These are phyloP conservation scores for Ceratobasidium sp. DNA, from an alignment of 1,284 basidiomycete species.

Conservation along the genomic window DNA sequence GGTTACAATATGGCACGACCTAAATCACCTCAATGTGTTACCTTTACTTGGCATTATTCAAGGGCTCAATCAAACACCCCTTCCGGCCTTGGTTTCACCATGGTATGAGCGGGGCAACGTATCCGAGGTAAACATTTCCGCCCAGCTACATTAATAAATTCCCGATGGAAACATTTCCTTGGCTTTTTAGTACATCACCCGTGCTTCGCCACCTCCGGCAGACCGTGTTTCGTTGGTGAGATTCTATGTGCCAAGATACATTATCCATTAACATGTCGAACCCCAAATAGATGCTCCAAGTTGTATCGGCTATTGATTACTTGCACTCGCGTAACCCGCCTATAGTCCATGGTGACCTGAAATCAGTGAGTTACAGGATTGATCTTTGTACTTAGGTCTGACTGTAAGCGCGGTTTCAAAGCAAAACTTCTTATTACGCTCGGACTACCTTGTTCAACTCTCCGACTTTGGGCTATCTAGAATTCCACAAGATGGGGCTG, in stretches of 20 bases:
- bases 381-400: background rate
- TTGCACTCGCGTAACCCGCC: slow-evolving; percentile 14
- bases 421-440: slow-evolving; percentile 30
- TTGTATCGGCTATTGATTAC: slow-evolving; percentile 16
- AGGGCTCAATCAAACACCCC: background rate
- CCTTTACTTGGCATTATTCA: slow-evolving; percentile 13
- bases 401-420: background rate
- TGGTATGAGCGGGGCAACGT: slow-evolving; percentile 32
- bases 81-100: slow-evolving; percentile 29
- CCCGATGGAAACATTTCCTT: no score
- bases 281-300: slow-evolving; percentile 21
- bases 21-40: slow-evolving; percentile 26
- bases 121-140: background rate
- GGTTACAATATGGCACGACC: slow-evolving; percentile 14
- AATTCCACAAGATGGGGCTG: slow-evolving; percentile 6
- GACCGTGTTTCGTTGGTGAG: slow-evolving; percentile 33
- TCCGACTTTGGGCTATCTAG: slow-evolving; percentile 31
- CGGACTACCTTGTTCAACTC: slow-evolving; percentile 17
- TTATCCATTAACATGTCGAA: background rate
- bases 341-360: slow-evolving; percentile 37
- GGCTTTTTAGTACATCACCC: background rate
- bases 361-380: slow-evolving; percentile 17
- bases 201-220: background rate
- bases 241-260: background rate
- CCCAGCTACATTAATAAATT: background rate